Evolutionary conservation across 495 filamentous ascomycete genomes (phyloP).

Genomic region (Neurospora africana): DNA sequence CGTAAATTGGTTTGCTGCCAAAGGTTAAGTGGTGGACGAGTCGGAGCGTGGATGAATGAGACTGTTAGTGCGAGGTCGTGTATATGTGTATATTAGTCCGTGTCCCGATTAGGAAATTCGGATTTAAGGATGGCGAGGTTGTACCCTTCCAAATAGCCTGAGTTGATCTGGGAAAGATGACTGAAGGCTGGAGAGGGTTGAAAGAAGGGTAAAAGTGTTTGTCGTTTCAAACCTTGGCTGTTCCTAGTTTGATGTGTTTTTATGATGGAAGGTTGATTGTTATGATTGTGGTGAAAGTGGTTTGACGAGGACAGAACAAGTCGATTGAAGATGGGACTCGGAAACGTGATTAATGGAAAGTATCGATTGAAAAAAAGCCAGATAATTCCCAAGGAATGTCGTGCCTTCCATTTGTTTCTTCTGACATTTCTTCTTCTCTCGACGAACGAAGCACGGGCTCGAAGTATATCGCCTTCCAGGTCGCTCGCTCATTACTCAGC

Average conservation of each 20-base stretch:
- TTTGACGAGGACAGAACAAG: not conserved
- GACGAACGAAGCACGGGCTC: not conserved
- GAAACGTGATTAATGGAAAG: not conserved
- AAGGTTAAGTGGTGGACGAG: not conserved
- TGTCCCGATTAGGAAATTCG: not conserved
- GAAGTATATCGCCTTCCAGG: not conserved
- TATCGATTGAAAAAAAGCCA: not conserved
- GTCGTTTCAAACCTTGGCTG: not conserved
- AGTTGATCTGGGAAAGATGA: not conserved
- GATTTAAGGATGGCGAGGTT: not conserved
- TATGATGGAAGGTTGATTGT: not conserved
- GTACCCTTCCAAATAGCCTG: not conserved
- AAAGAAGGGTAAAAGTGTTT: not conserved
- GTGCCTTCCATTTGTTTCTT: not conserved
- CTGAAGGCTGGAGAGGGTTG: not conserved
- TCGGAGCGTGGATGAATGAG: not conserved
- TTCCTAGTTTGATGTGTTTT: not conserved
- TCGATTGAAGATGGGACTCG: not conserved
- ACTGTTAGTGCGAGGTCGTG: not conserved
- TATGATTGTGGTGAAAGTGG: too few species aligned
- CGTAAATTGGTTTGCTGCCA: too few species aligned
- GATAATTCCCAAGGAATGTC: not conserved
- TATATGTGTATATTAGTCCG: not conserved
- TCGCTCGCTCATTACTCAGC: slow-evolving; percentile 12
- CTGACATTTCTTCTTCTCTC: not conserved